These are phyloP conservation scores for Melocanna baccifera DNA, from an alignment of 176 grass and related monocot genomes.

Conservation along the genomic window DNA sequence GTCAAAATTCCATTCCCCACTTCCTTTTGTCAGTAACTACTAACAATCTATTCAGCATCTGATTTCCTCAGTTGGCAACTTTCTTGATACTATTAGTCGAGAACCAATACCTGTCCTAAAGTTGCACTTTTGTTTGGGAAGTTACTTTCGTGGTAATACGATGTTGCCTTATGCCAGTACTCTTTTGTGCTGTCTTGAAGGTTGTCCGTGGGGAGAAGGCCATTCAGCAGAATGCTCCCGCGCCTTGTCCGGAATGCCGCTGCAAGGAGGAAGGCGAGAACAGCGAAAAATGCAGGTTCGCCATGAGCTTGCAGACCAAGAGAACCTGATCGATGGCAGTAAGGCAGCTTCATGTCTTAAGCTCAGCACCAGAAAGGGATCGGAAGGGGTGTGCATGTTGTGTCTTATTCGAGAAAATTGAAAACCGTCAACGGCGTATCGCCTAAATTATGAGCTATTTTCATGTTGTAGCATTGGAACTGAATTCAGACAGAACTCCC, in stretches of 20 bases:
- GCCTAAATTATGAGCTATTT: not conserved
- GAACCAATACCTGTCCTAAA: not conserved
- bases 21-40: not conserved
- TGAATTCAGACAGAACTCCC: not conserved
- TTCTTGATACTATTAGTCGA: not conserved
- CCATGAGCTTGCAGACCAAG: conserved; percentile 16
- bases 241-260: not conserved
- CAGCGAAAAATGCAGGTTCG: conserved; percentile 29
- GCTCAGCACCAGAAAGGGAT: not conserved
- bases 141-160: not conserved
- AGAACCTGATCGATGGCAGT: not conserved
- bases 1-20: not conserved
- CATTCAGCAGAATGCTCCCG: not conserved
- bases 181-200: conserved; percentile 21
- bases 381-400: not conserved
- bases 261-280: conserved; percentile 28
- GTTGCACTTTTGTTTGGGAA: not conserved
- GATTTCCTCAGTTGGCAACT: not conserved
- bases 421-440: not conserved
- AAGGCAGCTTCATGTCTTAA: not conserved
- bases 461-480: conserved; percentile 24
- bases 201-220: conserved; percentile 45
- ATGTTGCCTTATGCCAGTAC: not conserved
- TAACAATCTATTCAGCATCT: not conserved
- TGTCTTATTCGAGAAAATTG: not conserved